Conservation (phyloP, 495 filamentous ascomycete genomes). For the Penicillium turbatum region DNA sequence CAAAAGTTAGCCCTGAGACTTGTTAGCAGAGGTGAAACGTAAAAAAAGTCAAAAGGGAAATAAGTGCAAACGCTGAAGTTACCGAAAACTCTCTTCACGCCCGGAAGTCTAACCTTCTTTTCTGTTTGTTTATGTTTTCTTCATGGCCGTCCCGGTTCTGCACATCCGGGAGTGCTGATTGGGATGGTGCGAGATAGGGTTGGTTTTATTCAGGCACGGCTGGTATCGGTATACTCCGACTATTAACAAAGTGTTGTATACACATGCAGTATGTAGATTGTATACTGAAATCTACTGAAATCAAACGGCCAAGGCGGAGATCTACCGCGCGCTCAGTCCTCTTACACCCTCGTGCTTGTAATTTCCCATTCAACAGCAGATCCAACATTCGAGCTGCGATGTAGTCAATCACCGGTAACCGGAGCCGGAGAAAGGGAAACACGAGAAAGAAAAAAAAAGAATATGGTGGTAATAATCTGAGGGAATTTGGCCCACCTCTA, state of each 20-base stretch:
- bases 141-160: constrained; percentile 8
- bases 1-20: not conserved
- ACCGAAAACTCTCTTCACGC: constrained; percentile 18
- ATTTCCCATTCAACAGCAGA: not conserved
- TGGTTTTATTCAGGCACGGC: not conserved
- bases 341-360: not conserved
- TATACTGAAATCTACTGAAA: not conserved
- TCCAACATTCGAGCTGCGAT: not conserved
- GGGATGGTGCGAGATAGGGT: constrained; percentile 7
- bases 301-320: constrained; percentile 11
- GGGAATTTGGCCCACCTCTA: not conserved
- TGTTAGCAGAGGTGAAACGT: not conserved
- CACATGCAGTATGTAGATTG: not conserved
- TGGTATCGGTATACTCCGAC: too few relatives aligned
- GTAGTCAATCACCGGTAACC: not conserved
- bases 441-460: not conserved
- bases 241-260: too few relatives aligned
- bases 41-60: not conserved
- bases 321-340: constrained; percentile 13
- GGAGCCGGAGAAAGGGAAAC: not conserved
- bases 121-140: constrained; percentile 8
- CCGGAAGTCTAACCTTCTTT: constrained; percentile 15
- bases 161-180: constrained; percentile 16
- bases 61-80: constrained; percentile 9
- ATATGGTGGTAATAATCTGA: not conserved